Base-by-base conservation (phyloP, 768 basidiomycete genomes). In the Mycena pura region DNA sequence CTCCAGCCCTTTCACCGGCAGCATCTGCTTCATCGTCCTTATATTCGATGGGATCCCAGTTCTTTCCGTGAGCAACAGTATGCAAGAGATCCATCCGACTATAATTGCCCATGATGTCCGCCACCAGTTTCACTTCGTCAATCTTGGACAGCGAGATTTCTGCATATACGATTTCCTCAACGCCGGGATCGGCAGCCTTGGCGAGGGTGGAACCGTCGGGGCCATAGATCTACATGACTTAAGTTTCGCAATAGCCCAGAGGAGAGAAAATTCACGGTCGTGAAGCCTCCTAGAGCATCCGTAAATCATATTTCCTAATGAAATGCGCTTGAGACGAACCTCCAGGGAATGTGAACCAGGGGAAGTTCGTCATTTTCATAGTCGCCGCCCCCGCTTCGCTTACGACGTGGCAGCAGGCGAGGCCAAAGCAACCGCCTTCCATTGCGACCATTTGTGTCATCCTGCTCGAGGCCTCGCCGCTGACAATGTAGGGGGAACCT, bases 341-440 rank as follows among this genome's bases (percentile, higher is more conserved):
- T 7, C 71, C 68, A 10, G 71, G 71, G 60, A 74, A 72, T 6
- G 50, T 66, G 52, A 71, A 71, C 70, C 73, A 74, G 11, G 72
- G 73, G 60, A 72, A 72, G 19, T 68, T 66, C 6, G 66, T 61
- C 36, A 72, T 46, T 38, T 72, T 72, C 73, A 72, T 74, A 21
- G 68, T 74, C 34, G 68, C 68, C 8, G 73, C 73, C 0, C 73
- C 73, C 10, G 60, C 66, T 39, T 65, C 63, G 50, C 69, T 70
- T 3, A 72, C 72, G 3, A 74, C 65, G n/a, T 72, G 72, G 31
- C 70, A 72, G 57, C 72, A 70, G 11, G 64, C 68, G 17, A 74
- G 67, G 8, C 71, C 71, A 46, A 71, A 74, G 56, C 69, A 70
- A n/a, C 69, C 72, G 9, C 70, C 70, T 69, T 74, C 73, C 68